Evolutionary conservation across 2,329 filamentous ascomycete genomes (phyloP).

Genomic region (Penicillium psychrosexuale): DNA sequence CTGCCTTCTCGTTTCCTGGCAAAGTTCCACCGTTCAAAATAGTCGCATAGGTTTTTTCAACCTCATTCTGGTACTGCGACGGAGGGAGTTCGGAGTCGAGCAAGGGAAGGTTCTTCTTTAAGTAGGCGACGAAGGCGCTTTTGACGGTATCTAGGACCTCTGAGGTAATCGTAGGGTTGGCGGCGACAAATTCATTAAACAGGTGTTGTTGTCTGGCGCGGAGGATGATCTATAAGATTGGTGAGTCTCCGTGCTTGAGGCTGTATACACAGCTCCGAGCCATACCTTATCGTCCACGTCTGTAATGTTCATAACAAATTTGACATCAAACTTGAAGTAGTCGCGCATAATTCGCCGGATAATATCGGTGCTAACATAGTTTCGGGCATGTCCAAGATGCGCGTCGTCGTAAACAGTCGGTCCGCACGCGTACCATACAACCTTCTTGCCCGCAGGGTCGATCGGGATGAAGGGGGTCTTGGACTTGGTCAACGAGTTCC

Average conservation of each 20-base stretch:
- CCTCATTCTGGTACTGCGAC: conserved; percentile 47
- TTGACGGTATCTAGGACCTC: conserved; percentile 51
- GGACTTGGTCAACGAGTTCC: conserved; percentile 73
- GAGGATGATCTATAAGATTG: conserved; percentile 54
- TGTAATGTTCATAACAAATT: conserved; percentile 92
- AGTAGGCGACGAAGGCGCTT: conserved; percentile 54
- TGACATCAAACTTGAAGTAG: conserved; percentile 78
- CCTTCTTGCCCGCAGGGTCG: conserved; percentile 62
- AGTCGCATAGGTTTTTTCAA: conserved; percentile 52
- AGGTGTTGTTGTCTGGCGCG: conserved; percentile 73
- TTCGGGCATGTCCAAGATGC: conserved; percentile 78
- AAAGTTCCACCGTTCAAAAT: conserved; percentile 55
- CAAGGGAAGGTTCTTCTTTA: conserved; percentile 65
- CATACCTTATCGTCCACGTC: conserved; percentile 72
- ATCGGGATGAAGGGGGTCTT: conserved; percentile 74
- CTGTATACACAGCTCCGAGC: neutral
- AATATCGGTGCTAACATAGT: conserved; percentile 89
- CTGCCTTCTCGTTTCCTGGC: conserved; percentile 54
- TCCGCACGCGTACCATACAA: conserved; percentile 87
- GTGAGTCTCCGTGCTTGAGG: conserved; percentile 8
- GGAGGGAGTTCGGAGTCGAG: conserved; percentile 47
- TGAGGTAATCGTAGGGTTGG: conserved; percentile 45
- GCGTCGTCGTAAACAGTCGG: conserved; percentile 82
- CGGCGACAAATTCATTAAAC: conserved; percentile 63
- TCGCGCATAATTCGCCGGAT: conserved; percentile 76